Evolutionary conservation across 495 filamentous ascomycete genomes (phyloP).

Genomic region (Neurospora sp.): DNA sequence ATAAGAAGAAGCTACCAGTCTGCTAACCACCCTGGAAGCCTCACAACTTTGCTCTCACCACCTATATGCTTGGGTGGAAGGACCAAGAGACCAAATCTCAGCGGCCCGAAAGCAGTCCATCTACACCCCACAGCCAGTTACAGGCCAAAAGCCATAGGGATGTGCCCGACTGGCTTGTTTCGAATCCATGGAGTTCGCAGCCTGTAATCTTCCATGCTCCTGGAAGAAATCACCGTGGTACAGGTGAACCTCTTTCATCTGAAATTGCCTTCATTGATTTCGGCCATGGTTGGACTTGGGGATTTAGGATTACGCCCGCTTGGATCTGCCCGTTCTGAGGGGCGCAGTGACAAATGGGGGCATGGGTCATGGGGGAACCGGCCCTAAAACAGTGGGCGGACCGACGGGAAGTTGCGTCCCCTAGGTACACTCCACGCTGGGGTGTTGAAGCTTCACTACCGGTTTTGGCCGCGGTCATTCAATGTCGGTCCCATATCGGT

Average conservation of each 20-base stretch:
- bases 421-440: background rate
- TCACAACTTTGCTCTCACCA: background rate
- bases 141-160: background rate
- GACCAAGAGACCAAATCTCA: background rate
- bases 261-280: background rate
- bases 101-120: background rate
- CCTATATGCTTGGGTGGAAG: background rate
- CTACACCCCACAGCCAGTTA: background rate
- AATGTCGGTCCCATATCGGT: background rate
- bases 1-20: background rate
- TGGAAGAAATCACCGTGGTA: background rate
- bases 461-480: background rate
- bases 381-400: background rate
- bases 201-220: background rate
- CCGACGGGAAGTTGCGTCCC: background rate
- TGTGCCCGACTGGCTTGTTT: constrained; percentile 6
- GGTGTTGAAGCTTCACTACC: background rate
- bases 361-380: background rate
- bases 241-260: background rate
- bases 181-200: constrained; percentile 1
- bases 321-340: background rate
- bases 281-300: background rate
- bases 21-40: background rate
- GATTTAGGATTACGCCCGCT: background rate
- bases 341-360: background rate